phyloP scores from a whole-genome alignment of 116 monocot species.

The Papilionanthe hybrid region DNA sequence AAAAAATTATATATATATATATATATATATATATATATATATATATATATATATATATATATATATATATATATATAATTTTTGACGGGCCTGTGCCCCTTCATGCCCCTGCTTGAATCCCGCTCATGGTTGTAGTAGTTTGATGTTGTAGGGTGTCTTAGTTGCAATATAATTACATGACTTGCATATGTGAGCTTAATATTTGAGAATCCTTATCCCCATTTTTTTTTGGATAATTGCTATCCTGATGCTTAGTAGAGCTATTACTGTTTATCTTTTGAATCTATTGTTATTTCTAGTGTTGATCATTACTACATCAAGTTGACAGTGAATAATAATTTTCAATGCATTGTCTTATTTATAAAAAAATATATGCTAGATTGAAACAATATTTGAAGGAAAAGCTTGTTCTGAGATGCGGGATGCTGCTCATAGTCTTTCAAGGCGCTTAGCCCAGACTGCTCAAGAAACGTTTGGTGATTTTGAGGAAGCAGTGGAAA shows the following conservation, averaged over 20 bases:
- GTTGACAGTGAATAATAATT: neutral
- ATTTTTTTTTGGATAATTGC: neutral
- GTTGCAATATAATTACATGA: neutral
- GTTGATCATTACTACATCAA: neutral
- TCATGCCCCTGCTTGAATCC: too few relatives aligned
- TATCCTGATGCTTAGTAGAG: neutral
- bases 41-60: too few relatives aligned
- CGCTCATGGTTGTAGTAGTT: neutral
- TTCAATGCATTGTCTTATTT: neutral
- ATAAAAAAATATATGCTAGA: conserved; percentile 32
- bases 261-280: neutral
- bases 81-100: too few relatives aligned
- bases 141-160: neutral
- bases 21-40: too few relatives aligned
- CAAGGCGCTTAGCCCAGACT: conserved; percentile 70
- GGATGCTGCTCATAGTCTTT: conserved; percentile 59
- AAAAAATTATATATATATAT: too few relatives aligned
- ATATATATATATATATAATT: too few relatives aligned
- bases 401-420: conserved; percentile 77
- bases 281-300: neutral
- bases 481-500: conserved; percentile 97
- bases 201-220: neutral
- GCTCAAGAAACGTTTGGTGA: conserved; percentile 92
- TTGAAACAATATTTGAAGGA: conserved; percentile 78
- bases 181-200: neutral